Conservation (phyloP, 2,329 filamentous ascomycete genomes). For the Neonectria punicea region DNA sequence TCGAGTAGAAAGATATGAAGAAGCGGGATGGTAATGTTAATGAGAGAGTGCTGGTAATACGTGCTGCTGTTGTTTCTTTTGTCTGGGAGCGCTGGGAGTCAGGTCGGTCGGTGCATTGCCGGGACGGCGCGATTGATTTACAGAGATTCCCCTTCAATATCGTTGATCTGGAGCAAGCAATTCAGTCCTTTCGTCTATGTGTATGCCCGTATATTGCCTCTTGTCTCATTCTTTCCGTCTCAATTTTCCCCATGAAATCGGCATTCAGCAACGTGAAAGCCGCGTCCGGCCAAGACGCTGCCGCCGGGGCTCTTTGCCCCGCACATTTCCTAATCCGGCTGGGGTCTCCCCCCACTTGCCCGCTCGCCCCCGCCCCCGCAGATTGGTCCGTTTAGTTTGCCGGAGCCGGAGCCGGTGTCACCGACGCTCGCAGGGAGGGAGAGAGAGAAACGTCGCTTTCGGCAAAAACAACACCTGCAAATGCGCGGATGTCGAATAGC, state of each 20-base stretch:
- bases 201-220: not conserved
- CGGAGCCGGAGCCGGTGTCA: constrained; percentile 21
- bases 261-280: not conserved
- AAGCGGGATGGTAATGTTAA: not conserved
- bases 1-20: constrained; percentile 34
- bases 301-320: no score
- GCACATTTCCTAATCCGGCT: not conserved
- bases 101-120: constrained; percentile 13
- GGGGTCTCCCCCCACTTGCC: not conserved
- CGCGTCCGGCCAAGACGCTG: not conserved
- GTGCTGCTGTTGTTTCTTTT: constrained; percentile 3
- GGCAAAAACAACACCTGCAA: constrained; percentile 4
- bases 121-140: constrained; percentile 21
- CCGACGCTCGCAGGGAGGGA: not conserved
- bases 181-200: not conserved
- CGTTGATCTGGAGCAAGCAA: not conserved
- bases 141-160: constrained; percentile 17
- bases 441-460: constrained; percentile 9
- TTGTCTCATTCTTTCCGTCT: not conserved
- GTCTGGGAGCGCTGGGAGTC: constrained; percentile 8
- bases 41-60: not conserved
- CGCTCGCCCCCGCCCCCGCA: constrained; percentile 13
- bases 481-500: not conserved
- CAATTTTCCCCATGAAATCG: not conserved
- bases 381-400: not conserved